Evolutionary conservation across 169 alveolate species (phyloP).

Genomic region (Cryptosporidium tyzzeri): DNA sequence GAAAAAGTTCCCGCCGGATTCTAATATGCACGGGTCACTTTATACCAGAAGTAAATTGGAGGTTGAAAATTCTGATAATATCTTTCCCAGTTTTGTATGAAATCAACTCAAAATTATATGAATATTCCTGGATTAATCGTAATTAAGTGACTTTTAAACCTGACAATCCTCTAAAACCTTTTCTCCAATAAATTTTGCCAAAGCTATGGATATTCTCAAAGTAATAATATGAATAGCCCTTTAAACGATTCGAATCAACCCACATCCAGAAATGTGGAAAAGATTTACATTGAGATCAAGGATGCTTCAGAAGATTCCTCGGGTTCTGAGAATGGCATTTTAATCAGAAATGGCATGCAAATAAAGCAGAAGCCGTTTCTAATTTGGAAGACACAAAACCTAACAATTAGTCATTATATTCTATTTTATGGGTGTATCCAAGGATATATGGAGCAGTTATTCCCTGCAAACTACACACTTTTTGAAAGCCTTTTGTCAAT

Average conservation of each 20-base stretch:
- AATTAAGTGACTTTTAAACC: neutral
- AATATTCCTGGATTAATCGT: neutral
- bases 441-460: constrained; percentile 65
- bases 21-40: neutral
- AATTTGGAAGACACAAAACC: neutral
- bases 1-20: constrained; percentile 5
- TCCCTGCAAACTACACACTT: constrained; percentile 63
- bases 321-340: constrained; percentile 8
- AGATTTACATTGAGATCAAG: constrained; percentile 32
- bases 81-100: neutral
- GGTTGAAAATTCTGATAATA: neutral
- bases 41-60: neutral
- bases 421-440: constrained; percentile 60
- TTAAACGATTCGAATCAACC: neutral
- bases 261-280: constrained; percentile 5
- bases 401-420: constrained; percentile 11
- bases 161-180: neutral
- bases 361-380: neutral
- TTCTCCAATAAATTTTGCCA: constrained; percentile 1
- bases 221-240: constrained; percentile 26
- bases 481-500: constrained; percentile 27
- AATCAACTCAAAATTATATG: neutral
- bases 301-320: constrained; percentile 1
- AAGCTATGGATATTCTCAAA: neutral
- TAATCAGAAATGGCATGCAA: neutral